phyloP scores from a whole-genome alignment of 1,284 basidiomycete genomes.

The Pseudomicrostroma phylloplanum region DNA sequence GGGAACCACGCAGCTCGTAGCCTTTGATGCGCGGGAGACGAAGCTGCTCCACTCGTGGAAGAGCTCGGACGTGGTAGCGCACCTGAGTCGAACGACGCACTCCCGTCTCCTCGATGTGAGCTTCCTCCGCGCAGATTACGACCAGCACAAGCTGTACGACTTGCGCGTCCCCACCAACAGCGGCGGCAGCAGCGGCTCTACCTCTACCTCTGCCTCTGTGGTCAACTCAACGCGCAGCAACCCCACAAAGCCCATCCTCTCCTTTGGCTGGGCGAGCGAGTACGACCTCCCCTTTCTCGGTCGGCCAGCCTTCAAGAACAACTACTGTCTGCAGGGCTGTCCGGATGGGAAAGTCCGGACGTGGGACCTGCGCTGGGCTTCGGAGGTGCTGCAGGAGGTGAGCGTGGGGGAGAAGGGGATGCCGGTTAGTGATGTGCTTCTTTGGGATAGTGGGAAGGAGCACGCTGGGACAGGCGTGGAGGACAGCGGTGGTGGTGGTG shows the following conservation, averaged over 20 bases:
- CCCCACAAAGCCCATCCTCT: neutral
- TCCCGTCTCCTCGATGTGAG: neutral
- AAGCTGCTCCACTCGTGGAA: neutral
- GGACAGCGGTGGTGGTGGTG: too few relatives aligned
- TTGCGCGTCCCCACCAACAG: neutral
- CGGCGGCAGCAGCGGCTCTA: neutral
- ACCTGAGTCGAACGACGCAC: neutral
- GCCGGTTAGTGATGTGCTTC: neutral
- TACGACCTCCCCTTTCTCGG: neutral
- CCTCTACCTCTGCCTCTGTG: neutral
- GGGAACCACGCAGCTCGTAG: neutral
- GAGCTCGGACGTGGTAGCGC: neutral
- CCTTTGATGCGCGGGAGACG: neutral
- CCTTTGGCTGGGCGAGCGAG: neutral
- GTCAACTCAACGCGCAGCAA: too few relatives aligned
- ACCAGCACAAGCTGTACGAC: slow-evolving; percentile 6
- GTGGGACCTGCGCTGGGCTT: neutral
- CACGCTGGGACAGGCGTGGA: slow-evolving; percentile 56
- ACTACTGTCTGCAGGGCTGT: slow-evolving; percentile 3
- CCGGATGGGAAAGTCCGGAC: slow-evolving; percentile 4
- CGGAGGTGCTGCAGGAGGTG: neutral
- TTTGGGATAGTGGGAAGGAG: slow-evolving; percentile 94
- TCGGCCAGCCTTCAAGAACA: neutral
- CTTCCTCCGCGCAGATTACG: neutral
- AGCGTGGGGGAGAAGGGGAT: neutral